Evolutionary conservation across 1,284 basidiomycete species (phyloP).

Genomic region (Sporisorium scitamineum): DNA sequence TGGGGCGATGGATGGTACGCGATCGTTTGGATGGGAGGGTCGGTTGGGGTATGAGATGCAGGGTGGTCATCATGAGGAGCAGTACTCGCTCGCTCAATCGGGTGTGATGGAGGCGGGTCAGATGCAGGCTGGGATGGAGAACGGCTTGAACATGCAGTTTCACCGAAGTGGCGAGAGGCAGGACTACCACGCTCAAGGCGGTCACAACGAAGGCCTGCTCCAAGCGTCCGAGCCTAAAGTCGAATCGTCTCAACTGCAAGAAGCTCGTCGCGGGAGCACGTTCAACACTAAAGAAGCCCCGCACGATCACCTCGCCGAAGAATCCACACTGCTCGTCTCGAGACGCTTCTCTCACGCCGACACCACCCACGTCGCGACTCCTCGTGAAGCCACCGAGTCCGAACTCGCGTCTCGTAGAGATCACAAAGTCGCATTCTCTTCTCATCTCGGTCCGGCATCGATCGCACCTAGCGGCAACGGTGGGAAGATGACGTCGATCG

Average conservation of each 20-base stretch:
- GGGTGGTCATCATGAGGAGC: constrained; percentile 2
- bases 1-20: constrained; percentile 1
- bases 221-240: background rate
- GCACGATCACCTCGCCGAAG: background rate
- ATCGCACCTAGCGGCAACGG: background rate
- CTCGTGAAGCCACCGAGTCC: background rate
- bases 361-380: background rate
- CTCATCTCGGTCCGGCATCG: background rate
- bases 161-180: constrained; percentile 13
- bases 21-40: constrained; percentile 10
- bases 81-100: constrained; percentile 10
- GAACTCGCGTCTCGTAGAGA: background rate
- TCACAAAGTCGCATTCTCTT: background rate
- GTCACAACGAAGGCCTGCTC: background rate
- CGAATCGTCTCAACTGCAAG: background rate
- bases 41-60: constrained; percentile 16
- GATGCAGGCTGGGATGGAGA: constrained; percentile 4
- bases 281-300: background rate
- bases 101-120: constrained; percentile 1
- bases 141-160: constrained; percentile 6
- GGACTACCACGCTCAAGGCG: background rate
- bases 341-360: constrained; percentile 20
- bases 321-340: constrained; percentile 9
- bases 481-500: constrained; percentile 14
- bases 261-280: background rate